Evolutionary conservation across 2,329 filamentous ascomycete species (phyloP), one percentile per base, ranked within the genome.

Genomic region (Ceratocystis diversiconidia): DNA sequence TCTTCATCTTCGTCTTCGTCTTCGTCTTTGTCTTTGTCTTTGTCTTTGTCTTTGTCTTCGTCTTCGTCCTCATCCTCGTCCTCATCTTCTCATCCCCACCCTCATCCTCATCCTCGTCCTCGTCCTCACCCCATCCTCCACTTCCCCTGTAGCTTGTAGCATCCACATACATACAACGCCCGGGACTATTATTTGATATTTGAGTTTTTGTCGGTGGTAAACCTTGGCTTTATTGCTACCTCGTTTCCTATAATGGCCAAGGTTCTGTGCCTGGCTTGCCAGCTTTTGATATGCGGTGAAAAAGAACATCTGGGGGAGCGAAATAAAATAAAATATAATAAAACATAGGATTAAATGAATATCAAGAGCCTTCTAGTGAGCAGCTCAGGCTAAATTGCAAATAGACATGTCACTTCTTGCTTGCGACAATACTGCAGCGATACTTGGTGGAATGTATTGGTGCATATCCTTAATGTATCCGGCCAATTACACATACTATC

Each of bases 271-370:
- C 52, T 30, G n/a, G 52, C 52, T 59, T 59, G 52, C 52, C 52
- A 59, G 52, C 52, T 57, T 57, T 57, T 57, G 22, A n/a, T 30
- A 30, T 57, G 50, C 50, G 50, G 50, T 57, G 52, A 59, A 59
- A 30, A 36, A 22, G 22, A 22, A 22, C 17, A 19, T 48, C 8
- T 48, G 6, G 7, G n/a, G 17, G 46, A 7, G 46, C 6, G 19
- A 59, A 59, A 17, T 12, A 32, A 12, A 8, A 28, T 3, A 30
- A 30, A n/a, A 28, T 3, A 30, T 3, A 32, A 32, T 7, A 28
- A 59, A 59, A 8, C 22, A 50, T 22, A 7, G 10, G 6, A 22
- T 19, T n/a, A 22, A 50, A n/a, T 22, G 46, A 22, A 8, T 50
- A 19, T 5, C 36, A 50, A n/a, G 1, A 25, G 15, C 15, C 50